phyloP scores from a whole-genome alignment of 2,329 filamentous ascomycete species.

The Sarocladium strictum region DNA sequence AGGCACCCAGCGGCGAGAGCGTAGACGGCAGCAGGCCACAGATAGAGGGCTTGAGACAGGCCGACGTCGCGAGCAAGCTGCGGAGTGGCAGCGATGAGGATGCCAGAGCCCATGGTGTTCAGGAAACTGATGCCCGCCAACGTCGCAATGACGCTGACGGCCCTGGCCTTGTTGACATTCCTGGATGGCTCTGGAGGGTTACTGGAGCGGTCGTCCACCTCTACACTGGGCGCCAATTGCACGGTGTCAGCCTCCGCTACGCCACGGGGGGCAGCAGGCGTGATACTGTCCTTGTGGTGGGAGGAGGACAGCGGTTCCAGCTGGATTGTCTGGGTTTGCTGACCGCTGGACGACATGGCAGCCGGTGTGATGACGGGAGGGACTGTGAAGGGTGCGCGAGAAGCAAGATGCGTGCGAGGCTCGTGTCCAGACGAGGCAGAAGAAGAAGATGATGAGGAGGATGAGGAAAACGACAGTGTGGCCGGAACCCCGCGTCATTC shows the following conservation, averaged over 20 bases:
- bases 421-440: no score
- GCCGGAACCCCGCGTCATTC: no score
- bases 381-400: not conserved
- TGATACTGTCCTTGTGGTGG: not conserved
- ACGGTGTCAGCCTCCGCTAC: not conserved
- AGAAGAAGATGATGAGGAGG: no score
- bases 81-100: conserved; percentile 30
- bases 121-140: conserved; percentile 28
- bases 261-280: not conserved
- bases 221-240: not conserved
- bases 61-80: conserved; percentile 30
- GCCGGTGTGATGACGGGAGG: not conserved
- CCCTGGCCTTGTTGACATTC: conserved; percentile 20
- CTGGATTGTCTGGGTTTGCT: not conserved
- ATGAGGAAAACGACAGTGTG: no score
- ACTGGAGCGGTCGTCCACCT: not conserved
- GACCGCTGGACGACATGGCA: not conserved
- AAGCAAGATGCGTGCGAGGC: not conserved
- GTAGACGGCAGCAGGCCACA: conserved; percentile 26
- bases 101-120: conserved; percentile 30
- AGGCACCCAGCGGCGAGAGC: conserved; percentile 22
- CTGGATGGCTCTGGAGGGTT: not conserved
- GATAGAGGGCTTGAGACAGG: conserved; percentile 22
- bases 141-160: conserved; percentile 23
- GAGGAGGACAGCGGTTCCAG: not conserved